These are phyloP conservation scores for Mucor racemosus DNA, from an alignment of 371 early-diverging fungal genomes.

Conservation along the genomic window DNA sequence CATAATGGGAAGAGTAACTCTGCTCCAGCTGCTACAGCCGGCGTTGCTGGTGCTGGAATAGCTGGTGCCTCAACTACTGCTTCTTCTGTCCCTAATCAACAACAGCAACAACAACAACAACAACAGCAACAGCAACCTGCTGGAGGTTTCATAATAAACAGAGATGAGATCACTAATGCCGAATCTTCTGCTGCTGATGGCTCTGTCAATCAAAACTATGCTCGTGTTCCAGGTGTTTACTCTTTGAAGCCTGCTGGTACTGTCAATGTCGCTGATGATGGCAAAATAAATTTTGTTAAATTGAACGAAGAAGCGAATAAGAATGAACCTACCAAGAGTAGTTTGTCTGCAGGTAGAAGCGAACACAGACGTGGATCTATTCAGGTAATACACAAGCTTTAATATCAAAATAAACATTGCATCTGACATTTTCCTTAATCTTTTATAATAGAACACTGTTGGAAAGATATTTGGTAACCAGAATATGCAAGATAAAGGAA, in stretches of 20 bases:
- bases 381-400: neutral
- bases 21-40: neutral
- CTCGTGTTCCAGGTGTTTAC: conserved; percentile 3
- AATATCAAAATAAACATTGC: neutral
- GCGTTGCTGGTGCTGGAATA: neutral
- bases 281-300: conserved; percentile 3
- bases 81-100: neutral
- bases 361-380: conserved; percentile 12
- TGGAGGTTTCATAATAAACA: neutral
- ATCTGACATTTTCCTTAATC: neutral
- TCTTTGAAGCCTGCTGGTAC: conserved; percentile 8
- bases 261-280: neutral
- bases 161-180: neutral
- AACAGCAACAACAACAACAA: neutral
- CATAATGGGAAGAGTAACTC: neutral
- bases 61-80: neutral
- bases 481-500: conserved; percentile 10
- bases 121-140: neutral
- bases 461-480: conserved; percentile 16
- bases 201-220: neutral
- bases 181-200: neutral
- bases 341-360: neutral
- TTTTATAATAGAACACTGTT: conserved; percentile 9
- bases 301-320: neutral
- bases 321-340: neutral